Percentiles rank a stretch among this genome's conserved stretches.
These are phyloP conservation scores for Pseudocercospora musae DNA, from an alignment of 2,329 filamentous ascomycete species.

Conservation along the genomic window DNA sequence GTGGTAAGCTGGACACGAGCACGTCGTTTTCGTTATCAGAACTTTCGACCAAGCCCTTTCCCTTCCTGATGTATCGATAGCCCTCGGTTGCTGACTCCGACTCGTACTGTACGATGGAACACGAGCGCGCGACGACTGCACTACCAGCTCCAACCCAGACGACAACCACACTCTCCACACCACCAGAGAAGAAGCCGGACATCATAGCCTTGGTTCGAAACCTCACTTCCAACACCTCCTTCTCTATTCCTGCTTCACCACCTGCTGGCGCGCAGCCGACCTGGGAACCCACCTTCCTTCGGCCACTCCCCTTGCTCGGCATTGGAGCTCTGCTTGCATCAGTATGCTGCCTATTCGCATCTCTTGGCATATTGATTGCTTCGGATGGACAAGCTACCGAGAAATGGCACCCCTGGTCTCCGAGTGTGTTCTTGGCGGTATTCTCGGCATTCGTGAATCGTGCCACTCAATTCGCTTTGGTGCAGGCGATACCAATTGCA, in stretches of 20 bases:
- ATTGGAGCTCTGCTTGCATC: slow-evolving; percentile 8
- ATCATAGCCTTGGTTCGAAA: neutral
- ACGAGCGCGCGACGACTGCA: neutral
- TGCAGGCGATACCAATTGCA: slow-evolving; percentile 9
- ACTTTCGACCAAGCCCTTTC: neutral
- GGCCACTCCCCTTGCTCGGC: slow-evolving; percentile 7
- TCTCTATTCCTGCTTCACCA: neutral
- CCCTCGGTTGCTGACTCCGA: too few relatives aligned
- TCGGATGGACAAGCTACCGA: slow-evolving; percentile 11
- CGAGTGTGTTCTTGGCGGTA: slow-evolving; percentile 18
- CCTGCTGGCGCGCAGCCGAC: neutral
- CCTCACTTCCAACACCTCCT: neutral
- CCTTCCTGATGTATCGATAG: too few relatives aligned
- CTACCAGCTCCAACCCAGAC: neutral
- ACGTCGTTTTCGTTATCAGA: neutral
- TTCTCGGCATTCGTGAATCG: slow-evolving; percentile 11
- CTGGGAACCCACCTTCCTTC: slow-evolving; percentile 9
- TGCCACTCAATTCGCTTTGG: slow-evolving; percentile 6
- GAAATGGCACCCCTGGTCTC: slow-evolving; percentile 10
- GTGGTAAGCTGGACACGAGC: neutral
- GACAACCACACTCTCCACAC: neutral
- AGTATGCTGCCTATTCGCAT: slow-evolving; percentile 14
- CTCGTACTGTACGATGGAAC: neutral
- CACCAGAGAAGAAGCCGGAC: neutral
- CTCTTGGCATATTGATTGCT: slow-evolving; percentile 13